A percentile compares a stretch with the other conserved stretches of the same genome.
Conservation (phyloP, 2,329 filamentous ascomycete genomes). For the Colletotrichum coccodes region DNA sequence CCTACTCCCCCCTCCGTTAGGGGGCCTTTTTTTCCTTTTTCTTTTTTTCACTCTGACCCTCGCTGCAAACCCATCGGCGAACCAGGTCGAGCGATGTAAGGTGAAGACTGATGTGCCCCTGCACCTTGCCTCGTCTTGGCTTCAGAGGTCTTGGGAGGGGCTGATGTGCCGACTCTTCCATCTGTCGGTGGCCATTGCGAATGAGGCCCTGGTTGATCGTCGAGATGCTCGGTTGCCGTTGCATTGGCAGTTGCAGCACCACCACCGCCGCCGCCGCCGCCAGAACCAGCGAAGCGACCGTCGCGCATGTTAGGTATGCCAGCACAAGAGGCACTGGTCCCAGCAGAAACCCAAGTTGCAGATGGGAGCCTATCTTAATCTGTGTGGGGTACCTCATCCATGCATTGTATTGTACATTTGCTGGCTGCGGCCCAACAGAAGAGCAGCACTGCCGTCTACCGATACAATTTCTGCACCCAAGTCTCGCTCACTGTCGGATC, state of each 20-base stretch:
- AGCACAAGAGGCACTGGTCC: neutral
- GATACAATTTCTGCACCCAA: neutral
- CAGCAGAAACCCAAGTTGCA: slow-evolving; percentile 1
- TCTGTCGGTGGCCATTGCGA: slow-evolving; percentile 11
- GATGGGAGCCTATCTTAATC: neutral
- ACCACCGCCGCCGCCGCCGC: neutral
- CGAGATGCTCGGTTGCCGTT: slow-evolving; percentile 23
- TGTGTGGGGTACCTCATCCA: slow-evolving; percentile 3
- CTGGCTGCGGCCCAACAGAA: neutral
- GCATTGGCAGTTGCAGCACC: slow-evolving; percentile 26
- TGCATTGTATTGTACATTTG: neutral
- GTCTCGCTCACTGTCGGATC: neutral
- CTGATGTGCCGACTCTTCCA: slow-evolving; percentile 34
- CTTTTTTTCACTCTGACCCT: neutral
- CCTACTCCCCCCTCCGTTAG: too few species aligned
- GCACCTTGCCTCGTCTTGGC: slow-evolving; percentile 27
- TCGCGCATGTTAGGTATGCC: neutral
- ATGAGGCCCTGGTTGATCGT: slow-evolving; percentile 25
- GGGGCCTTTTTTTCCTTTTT: neutral
- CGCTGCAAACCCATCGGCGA: neutral
- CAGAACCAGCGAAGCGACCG: neutral
- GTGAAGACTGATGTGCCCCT: slow-evolving; percentile 28
- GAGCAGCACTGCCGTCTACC: neutral
- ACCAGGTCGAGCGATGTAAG: slow-evolving; percentile 21
- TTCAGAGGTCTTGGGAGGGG: slow-evolving; percentile 24